phyloP scores from a whole-genome alignment of 2,329 filamentous ascomycete species.

The Talaromyces islandicus region DNA sequence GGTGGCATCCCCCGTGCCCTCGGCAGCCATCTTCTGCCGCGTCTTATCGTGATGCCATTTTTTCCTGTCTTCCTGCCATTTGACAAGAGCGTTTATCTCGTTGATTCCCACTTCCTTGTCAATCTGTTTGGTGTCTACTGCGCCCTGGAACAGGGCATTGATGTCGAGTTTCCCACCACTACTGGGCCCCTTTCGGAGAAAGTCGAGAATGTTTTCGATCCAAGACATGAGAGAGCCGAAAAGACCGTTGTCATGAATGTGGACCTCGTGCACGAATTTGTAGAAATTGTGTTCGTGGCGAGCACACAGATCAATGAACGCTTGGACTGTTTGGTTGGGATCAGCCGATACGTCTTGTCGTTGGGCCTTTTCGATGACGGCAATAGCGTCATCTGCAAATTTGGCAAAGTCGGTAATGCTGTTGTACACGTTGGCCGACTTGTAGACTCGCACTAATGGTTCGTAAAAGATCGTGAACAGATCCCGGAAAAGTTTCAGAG shows the following conservation, averaged over 20 bases:
- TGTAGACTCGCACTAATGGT: conserved; percentile 92
- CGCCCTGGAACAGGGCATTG: conserved; percentile 85
- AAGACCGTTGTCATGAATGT: conserved; percentile 91
- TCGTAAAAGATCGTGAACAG: conserved; percentile 99
- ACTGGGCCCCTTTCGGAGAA: conserved; percentile 75
- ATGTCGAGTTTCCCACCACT: conserved; percentile 79
- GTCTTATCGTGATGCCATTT: conserved; percentile 99
- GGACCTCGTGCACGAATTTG: conserved; percentile 97
- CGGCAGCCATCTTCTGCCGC: conserved; percentile 95
- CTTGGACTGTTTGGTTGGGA: conserved; percentile 95
- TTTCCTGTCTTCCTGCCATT: conserved; percentile 92
- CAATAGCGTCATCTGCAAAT: conserved; percentile 89
- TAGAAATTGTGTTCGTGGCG: conserved; percentile 96
- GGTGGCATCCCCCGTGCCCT: conserved; percentile 44
- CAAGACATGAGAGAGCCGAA: conserved; percentile 96
- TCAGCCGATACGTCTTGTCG: conserved; percentile 82
- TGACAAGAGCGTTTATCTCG: conserved; percentile 80
- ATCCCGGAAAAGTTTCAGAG: conserved; percentile 89
- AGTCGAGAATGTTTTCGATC: conserved; percentile 93
- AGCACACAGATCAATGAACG: conserved; percentile 93
- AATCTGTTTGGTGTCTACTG: conserved; percentile 60
- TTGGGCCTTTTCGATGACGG: conserved; percentile 64
- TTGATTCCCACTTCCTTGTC: conserved; percentile 65
- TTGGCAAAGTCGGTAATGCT: conserved; percentile 93
- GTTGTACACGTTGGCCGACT: conserved; percentile 96